phyloP scores from a whole-genome alignment of 2,329 filamentous ascomycete genomes.

The Alternaria sp. region DNA sequence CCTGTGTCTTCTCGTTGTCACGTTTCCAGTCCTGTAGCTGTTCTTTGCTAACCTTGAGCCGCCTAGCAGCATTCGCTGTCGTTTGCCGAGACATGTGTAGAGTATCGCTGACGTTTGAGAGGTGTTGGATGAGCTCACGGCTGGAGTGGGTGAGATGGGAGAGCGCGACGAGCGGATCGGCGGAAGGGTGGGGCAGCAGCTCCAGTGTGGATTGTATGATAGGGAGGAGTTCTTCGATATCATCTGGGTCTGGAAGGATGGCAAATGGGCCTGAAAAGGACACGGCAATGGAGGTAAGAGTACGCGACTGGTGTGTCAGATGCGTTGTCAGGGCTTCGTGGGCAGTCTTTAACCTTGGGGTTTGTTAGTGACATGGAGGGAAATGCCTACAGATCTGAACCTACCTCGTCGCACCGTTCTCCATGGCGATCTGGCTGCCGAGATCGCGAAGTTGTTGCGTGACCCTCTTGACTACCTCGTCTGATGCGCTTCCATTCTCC shows the following conservation, averaged over 20 bases:
- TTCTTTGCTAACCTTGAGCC: slow-evolving; percentile 82
- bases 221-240: slow-evolving; percentile 73
- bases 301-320: slow-evolving; percentile 76
- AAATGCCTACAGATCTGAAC: slow-evolving; percentile 17
- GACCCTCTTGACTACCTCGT: slow-evolving; percentile 73
- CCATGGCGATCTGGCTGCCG: slow-evolving; percentile 75
- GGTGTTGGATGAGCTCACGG: slow-evolving; percentile 75
- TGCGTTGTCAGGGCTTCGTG: slow-evolving; percentile 79
- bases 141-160: slow-evolving; percentile 72
- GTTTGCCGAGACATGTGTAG: slow-evolving; percentile 94
- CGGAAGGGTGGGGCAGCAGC: slow-evolving; percentile 71
- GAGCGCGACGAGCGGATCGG: slow-evolving; percentile 71
- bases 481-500: slow-evolving; percentile 69
- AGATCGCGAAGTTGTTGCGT: slow-evolving; percentile 75
- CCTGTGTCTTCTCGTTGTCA: slow-evolving; percentile 82
- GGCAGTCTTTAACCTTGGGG: slow-evolving; percentile 72
- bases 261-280: slow-evolving; percentile 75
- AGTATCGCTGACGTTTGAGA: slow-evolving; percentile 88
- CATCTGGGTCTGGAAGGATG: slow-evolving; percentile 68
- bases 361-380: slow-evolving; percentile 22
- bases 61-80: slow-evolving; percentile 79
- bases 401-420: slow-evolving; percentile 75
- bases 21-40: slow-evolving; percentile 83
- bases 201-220: slow-evolving; percentile 71
- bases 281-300: slow-evolving; percentile 76